Percentiles rank a stretch among this genome's conserved stretches.
Conservation (phyloP, 768 basidiomycete genomes). For the Chlorophyllum brunneum region DNA sequence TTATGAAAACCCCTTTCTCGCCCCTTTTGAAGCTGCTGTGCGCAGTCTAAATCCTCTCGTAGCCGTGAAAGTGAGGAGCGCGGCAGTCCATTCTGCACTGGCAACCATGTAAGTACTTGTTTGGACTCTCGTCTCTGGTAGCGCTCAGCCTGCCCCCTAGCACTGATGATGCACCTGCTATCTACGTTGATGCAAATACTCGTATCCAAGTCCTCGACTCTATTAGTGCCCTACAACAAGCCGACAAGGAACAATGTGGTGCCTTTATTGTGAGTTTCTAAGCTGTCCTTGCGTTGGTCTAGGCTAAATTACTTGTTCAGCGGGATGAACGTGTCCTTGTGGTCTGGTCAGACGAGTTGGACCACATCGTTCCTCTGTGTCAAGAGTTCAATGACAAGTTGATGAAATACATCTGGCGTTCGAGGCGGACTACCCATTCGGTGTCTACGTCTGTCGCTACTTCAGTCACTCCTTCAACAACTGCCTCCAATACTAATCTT, state of each 20-base stretch:
- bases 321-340: conserved; percentile 81
- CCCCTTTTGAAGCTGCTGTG: conserved; percentile 80
- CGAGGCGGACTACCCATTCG: conserved; percentile 35
- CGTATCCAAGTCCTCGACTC: conserved; percentile 84
- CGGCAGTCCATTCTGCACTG: conserved; percentile 77
- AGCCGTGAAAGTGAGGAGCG: conserved; percentile 76
- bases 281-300: not conserved
- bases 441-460: conserved; percentile 33
- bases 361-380: conserved; percentile 72
- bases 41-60: conserved; percentile 76
- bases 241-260: conserved; percentile 89
- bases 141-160: conserved; percentile 29
- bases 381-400: conserved; percentile 68
- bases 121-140: not conserved
- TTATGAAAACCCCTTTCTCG: conserved; percentile 77
- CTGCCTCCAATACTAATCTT: conserved; percentile 52
- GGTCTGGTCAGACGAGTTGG: conserved; percentile 82
- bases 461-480: conserved; percentile 41
- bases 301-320: conserved; percentile 32
- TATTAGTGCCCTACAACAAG: conserved; percentile 61
- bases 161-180: conserved; percentile 51
- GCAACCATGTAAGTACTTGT: conserved; percentile 52
- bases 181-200: conserved; percentile 75
- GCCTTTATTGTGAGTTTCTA: conserved; percentile 68
- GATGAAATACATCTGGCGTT: conserved; percentile 53